phyloP scores from a whole-genome alignment of 805 yeast genomes.

The Schwanniomyces pseudopolymorphus region DNA sequence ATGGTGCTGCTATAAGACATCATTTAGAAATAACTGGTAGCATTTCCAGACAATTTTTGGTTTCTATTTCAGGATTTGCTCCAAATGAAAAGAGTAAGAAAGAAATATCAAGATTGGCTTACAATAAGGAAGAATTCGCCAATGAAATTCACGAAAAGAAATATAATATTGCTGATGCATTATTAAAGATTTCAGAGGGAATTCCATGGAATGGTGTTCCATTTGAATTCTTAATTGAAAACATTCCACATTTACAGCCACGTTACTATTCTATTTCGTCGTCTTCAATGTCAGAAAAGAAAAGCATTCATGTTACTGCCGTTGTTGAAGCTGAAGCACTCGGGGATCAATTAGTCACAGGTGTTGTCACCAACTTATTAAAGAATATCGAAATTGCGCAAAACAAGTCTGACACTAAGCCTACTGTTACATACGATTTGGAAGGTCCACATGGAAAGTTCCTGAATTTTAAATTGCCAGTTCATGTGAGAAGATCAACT shows the following conservation, averaged over 20 bases:
- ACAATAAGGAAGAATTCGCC: conserved; percentile 70
- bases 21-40: conserved; percentile 91
- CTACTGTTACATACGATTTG: conserved; percentile 63
- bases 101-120: conserved; percentile 53
- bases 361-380: conserved; percentile 89
- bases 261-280: conserved; percentile 97
- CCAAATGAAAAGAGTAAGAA: conserved; percentile 61
- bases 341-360: conserved; percentile 49
- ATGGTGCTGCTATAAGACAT: conserved; percentile 80
- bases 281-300: conserved; percentile 74
- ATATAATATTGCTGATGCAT: conserved; percentile 74
- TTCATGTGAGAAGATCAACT: conserved; percentile 91
- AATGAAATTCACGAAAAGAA: conserved; percentile 58
- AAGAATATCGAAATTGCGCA: conserved; percentile 65
- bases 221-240: conserved; percentile 79
- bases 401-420: conserved; percentile 40
- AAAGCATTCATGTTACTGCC: conserved; percentile 79
- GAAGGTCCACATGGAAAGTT: conserved; percentile 77
- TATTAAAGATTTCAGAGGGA: conserved; percentile 61
- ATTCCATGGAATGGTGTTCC: conserved; percentile 76
- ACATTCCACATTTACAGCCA: conserved; percentile 79
- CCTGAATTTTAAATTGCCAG: conserved; percentile 65
- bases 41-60: conserved; percentile 83
- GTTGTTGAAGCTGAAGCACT: conserved; percentile 71
- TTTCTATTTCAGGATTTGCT: conserved; percentile 75